Conservation (phyloP, 495 filamentous ascomycete genomes). For the Podospora fimiseda region DNA sequence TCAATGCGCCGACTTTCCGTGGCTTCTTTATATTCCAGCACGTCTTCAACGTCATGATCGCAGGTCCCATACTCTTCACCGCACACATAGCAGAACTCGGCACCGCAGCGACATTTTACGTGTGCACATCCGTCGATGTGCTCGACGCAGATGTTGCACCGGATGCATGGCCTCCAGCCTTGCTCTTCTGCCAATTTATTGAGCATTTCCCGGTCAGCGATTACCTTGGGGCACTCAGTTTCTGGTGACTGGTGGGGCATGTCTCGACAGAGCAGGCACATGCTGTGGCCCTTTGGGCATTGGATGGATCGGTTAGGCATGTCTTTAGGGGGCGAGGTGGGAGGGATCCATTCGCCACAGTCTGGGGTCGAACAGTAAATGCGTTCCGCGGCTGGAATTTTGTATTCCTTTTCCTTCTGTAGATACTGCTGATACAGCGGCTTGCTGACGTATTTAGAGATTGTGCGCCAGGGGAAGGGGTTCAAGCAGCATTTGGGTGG, state of each 20-base stretch:
- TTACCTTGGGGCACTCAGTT: too few species aligned
- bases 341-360: constrained; percentile 30
- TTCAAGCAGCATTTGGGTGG: constrained; percentile 43
- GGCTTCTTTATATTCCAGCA: neutral
- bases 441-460: constrained; percentile 20
- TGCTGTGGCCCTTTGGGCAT: constrained; percentile 31
- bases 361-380: constrained; percentile 32
- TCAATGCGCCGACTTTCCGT: constrained; percentile 8
- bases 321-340: too few species aligned
- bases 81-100: constrained; percentile 49
- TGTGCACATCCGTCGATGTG: constrained; percentile 44
- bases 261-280: constrained; percentile 32
- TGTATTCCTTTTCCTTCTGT: constrained; percentile 30
- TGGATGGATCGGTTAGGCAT: neutral
- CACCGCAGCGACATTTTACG: constrained; percentile 48
- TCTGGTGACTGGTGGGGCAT: too few species aligned
- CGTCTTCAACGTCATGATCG: constrained; percentile 4
- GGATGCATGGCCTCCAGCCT: constrained; percentile 39
- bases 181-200: constrained; percentile 37
- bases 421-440: constrained; percentile 21
- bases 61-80: constrained; percentile 34
- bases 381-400: constrained; percentile 27
- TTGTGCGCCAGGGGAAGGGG: constrained; percentile 27
- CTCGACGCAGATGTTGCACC: constrained; percentile 39
- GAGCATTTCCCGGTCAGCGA: constrained; percentile 26